These are phyloP conservation scores for Entonaema liquescens DNA, from an alignment of 495 filamentous ascomycete species.

Conservation along the genomic window DNA sequence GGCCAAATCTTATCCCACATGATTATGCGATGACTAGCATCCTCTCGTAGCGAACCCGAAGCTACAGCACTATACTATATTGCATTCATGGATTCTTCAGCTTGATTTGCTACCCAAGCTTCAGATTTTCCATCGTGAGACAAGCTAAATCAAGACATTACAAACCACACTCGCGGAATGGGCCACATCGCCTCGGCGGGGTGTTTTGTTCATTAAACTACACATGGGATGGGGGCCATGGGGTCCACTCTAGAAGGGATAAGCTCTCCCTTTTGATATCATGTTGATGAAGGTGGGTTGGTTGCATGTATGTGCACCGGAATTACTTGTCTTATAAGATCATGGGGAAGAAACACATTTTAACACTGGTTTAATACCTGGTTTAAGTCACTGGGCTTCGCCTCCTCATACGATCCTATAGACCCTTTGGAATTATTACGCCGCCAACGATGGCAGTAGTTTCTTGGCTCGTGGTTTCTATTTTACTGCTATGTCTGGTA, in stretches of 20 bases:
- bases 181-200: conserved; percentile 1
- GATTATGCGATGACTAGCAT: conserved; percentile 19
- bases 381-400: conserved; percentile 10
- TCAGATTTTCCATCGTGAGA: conserved; percentile 30
- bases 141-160: conserved; percentile 28
- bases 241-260: conserved; percentile 17
- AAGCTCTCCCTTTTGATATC: conserved; percentile 1
- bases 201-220: conserved; percentile 21
- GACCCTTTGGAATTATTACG: background rate
- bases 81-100: conserved; percentile 3
- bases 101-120: background rate
- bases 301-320: background rate
- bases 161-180: conserved; percentile 27
- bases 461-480: conserved; percentile 23
- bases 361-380: conserved; percentile 3
- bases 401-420: background rate
- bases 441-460: conserved; percentile 30
- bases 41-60: conserved; percentile 8
- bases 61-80: conserved; percentile 11
- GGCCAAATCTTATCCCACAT: conserved; percentile 33
- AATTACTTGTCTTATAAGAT: conserved; percentile 27
- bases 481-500: conserved; percentile 25
- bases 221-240: conserved; percentile 12
- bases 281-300: conserved; percentile 16
- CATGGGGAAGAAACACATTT: conserved; percentile 1